A percentile compares a stretch with the other conserved stretches of the same genome.
Conservation (phyloP, 768 basidiomycete genomes). For the Kwoniella sp. region DNA sequence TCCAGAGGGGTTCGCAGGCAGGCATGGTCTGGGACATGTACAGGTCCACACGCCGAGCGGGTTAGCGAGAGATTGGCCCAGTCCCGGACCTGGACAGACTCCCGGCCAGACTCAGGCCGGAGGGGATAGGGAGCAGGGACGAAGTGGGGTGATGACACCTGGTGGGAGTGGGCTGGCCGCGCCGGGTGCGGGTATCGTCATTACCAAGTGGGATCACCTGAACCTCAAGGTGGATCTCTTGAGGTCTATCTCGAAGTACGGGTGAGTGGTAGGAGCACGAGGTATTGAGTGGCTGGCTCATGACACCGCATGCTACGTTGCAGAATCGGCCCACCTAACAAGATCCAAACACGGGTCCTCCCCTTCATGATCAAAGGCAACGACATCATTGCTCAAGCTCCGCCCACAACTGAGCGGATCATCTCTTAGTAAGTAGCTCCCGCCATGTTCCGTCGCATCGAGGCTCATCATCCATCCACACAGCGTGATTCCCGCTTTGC, state of each 20-base stretch:
- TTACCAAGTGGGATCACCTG: constrained; percentile 95
- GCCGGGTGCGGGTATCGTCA: constrained; percentile 54
- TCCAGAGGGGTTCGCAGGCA: too few relatives aligned
- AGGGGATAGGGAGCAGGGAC: neutral
- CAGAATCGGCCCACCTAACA: constrained; percentile 95
- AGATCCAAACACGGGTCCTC: constrained; percentile 94
- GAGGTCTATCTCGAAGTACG: constrained; percentile 85
- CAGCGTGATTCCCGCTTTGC: constrained; percentile 48
- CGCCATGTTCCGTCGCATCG: neutral
- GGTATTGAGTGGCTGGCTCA: too few relatives aligned
- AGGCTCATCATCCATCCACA: neutral
- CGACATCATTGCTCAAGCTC: constrained; percentile 98
- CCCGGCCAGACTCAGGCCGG: neutral
- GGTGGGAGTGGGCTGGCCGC: constrained; percentile 22
- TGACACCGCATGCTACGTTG: neutral
- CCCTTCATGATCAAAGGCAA: constrained; percentile 85
- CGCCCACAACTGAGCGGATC: constrained; percentile 96
- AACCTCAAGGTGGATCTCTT: constrained; percentile 78
- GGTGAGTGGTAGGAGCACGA: constrained; percentile 57
- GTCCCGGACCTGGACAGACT: constrained; percentile 4
- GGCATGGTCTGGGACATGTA: neutral
- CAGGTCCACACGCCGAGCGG: constrained; percentile 12
- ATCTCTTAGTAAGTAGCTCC: constrained; percentile 68
- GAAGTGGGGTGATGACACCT: constrained; percentile 10
- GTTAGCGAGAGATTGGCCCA: constrained; percentile 19